A percentile compares a stretch with the other conserved stretches of the same genome.
phyloP scores from a whole-genome alignment of 306 rosid genomes.

The Vigna trinervia region DNA sequence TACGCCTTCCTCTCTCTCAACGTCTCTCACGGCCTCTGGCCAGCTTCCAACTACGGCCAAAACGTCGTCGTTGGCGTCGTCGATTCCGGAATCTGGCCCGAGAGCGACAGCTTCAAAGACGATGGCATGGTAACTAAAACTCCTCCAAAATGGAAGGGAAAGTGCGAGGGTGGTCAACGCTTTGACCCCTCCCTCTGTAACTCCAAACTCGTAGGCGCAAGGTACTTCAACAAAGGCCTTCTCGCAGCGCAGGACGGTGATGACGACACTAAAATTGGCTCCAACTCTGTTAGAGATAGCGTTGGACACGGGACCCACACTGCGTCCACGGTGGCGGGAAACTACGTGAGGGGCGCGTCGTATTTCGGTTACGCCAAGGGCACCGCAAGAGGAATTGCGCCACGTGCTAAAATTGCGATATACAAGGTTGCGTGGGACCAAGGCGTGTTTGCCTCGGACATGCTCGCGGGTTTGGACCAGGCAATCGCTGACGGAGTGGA shows the following conservation, averaged over 20 bases:
- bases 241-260: background rate
- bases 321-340: background rate
- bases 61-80: conserved; percentile 7
- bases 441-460: background rate
- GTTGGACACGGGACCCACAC: conserved; percentile 17
- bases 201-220: conserved; percentile 13
- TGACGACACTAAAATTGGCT: background rate
- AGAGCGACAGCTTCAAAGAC: conserved; percentile 17
- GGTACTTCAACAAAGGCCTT: conserved; percentile 9
- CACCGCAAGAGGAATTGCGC: conserved; percentile 18
- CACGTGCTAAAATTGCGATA: background rate
- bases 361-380: conserved; percentile 11
- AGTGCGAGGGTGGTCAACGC: background rate
- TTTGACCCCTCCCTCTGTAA: conserved; percentile 1
- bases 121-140: background rate
- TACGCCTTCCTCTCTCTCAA: conserved; percentile 9
- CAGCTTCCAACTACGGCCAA: conserved; percentile 11
- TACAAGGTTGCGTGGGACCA: conserved; percentile 10
- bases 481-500: conserved; percentile 10
- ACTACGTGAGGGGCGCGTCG: background rate
- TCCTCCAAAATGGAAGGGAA: conserved; percentile 7
- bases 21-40: conserved; percentile 12
- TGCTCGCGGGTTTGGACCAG: conserved; percentile 5
- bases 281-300: background rate
- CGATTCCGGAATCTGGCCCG: conserved; percentile 11